Evolutionary conservation across 352 stramenopile species (phyloP).

Genomic region (Pythium diclinum): DNA sequence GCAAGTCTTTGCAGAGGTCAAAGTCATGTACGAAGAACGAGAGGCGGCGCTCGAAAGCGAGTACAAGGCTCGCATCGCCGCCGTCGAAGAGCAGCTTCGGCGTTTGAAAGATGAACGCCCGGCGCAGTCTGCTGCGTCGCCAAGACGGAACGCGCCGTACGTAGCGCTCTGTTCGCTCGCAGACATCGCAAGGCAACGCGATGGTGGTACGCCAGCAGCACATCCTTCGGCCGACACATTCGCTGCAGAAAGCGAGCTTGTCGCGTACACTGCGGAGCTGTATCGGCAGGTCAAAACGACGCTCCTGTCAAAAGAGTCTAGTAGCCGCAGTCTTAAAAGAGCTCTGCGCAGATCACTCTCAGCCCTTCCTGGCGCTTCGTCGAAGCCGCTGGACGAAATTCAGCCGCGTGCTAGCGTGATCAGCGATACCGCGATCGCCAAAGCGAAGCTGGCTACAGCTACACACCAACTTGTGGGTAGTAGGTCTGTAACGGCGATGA

Average conservation of each 20-base stretch:
- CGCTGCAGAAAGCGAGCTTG: slow-evolving; percentile 23
- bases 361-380: background rate
- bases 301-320: background rate
- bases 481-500: background rate
- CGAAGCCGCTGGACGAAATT: too few relatives aligned
- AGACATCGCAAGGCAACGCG: slow-evolving; percentile 19
- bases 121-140: background rate
- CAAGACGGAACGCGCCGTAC: slow-evolving; percentile 30
- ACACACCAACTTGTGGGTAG: background rate
- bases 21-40: slow-evolving; percentile 46
- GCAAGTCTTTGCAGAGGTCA: slow-evolving; percentile 49
- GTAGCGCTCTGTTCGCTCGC: slow-evolving; percentile 47
- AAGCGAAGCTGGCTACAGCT: background rate
- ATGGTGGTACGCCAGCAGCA: background rate
- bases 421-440: background rate
- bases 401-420: background rate
- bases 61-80: slow-evolving; percentile 39
- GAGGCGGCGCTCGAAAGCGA: slow-evolving; percentile 41
- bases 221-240: slow-evolving; percentile 36
- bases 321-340: background rate
- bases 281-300: slow-evolving; percentile 33
- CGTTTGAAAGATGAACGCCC: background rate
- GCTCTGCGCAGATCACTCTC: background rate
- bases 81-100: slow-evolving; percentile 30
- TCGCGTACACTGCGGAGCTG: slow-evolving; percentile 39